Evolutionary conservation across 2,329 filamentous ascomycete genomes (phyloP), one percentile per base, ranked within the genome.

Genomic region (Fusarium secorum): DNA sequence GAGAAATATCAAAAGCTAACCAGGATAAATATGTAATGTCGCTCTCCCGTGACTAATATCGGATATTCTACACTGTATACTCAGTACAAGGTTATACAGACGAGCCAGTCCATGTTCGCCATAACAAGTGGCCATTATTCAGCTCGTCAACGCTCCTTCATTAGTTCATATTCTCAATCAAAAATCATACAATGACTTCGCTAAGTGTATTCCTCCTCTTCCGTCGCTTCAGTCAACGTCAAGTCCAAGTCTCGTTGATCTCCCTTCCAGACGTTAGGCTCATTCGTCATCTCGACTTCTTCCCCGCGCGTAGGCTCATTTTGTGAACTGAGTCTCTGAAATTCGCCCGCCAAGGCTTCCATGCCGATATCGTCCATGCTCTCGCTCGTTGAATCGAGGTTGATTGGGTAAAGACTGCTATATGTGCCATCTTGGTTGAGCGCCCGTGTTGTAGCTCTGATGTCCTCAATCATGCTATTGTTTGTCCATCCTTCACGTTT

Each of bases 191-290:
- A 63, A 11, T 33, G n/a, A 3, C 15, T 10, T 18, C n/a, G 3
- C 9, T 46, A 68, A 20, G 0, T 24, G 22, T 68, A 64, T 24
- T 48, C 14, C 44, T 64, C 58, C n/a, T 57, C 39, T n/a, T 49
- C 65, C 3, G 65, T 68, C 11, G 65, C 65, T 17, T 68, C 64
- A n/a, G 41, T 68, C 14, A 68, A 41, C 2, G 65, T 68, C 36
- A 68, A 38, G 11, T 10, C 48, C 20, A 68, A n/a, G 7, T 68
- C 65, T 18, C 65, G 46, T 0, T 22, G 58, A 10, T 68, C 41
- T 17, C 64, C 65, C 45, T 68, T 68, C 65, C 65, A 68, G 2
- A 53, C 2, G 0, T n/a, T 35, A 8, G 32, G 64, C 1, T 52
- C 33, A 2, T 4, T 38, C 2, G 32, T 7, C 38, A 45, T 44